phyloP scores from a whole-genome alignment of 495 filamentous ascomycete species.

The Aspergillus heteromorphus region DNA sequence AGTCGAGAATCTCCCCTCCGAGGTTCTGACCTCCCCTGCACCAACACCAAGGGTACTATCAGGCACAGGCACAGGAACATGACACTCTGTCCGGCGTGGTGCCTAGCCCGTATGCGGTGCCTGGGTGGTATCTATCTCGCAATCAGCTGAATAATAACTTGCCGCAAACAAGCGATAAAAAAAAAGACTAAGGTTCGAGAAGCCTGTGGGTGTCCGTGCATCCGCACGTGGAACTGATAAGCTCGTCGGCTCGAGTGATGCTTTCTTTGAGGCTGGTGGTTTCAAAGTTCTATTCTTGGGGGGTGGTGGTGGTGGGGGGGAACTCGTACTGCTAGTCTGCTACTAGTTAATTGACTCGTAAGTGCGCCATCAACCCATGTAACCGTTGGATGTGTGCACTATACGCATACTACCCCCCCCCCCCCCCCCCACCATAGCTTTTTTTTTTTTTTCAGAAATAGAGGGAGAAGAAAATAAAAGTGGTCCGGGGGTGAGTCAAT shows the following conservation, averaged over 20 bases:
- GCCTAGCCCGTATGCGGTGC: too few relatives aligned
- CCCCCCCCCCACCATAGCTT: not conserved
- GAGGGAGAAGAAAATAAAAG: too few relatives aligned
- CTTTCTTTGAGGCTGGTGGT: not conserved
- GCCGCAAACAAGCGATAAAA: not conserved
- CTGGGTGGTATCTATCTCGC: too few relatives aligned
- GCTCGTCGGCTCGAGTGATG: not conserved
- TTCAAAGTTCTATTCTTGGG: not conserved
- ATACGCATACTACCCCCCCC: not conserved
- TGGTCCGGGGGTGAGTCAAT: not conserved
- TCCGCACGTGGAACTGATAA: not conserved
- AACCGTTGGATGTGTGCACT: too few relatives aligned
- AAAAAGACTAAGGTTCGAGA: not conserved
- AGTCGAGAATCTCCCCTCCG: too few relatives aligned
- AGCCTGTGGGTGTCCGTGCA: not conserved
- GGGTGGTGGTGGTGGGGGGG: not conserved
- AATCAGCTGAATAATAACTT: not conserved
- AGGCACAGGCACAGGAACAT: too few relatives aligned
- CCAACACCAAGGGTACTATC: too few relatives aligned
- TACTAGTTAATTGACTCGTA: too few relatives aligned
- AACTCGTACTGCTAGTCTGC: too few relatives aligned
- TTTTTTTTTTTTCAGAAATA: too few relatives aligned
- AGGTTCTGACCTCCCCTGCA: too few relatives aligned
- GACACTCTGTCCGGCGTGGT: too few relatives aligned
- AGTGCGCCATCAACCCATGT: not conserved